A percentile compares a stretch with the other conserved stretches of the same genome.
phyloP scores from a whole-genome alignment of 2,329 filamentous ascomycete species.

The Sordariomycetes sp. region DNA sequence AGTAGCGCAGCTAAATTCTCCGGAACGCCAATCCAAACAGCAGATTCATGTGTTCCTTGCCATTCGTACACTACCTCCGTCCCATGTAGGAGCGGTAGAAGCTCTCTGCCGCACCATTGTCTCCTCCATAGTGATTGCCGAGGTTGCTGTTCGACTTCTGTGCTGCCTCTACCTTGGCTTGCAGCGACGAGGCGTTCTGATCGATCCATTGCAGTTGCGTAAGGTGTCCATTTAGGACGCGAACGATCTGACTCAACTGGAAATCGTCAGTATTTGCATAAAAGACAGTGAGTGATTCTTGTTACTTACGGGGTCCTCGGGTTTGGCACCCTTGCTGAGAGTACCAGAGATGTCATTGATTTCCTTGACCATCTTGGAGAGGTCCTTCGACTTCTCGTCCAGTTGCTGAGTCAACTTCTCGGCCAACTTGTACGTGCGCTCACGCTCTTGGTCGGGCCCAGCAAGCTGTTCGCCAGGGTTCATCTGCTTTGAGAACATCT shows the following conservation, averaged over 20 bases:
- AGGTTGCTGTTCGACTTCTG: constrained; percentile 67
- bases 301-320: constrained; percentile 71
- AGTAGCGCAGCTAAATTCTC: constrained; percentile 7
- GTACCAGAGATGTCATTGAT: constrained; percentile 90
- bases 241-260: constrained; percentile 88
- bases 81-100: constrained; percentile 88
- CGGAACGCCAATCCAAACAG: constrained; percentile 5
- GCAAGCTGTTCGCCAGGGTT: constrained; percentile 67
- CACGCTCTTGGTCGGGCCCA: constrained; percentile 89
- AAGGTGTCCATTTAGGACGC: constrained; percentile 88
- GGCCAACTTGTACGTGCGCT: constrained; percentile 90
- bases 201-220: constrained; percentile 92
- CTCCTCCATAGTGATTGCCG: constrained; percentile 46
- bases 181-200: constrained; percentile 68
- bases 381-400: constrained; percentile 87
- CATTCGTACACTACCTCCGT: constrained; percentile 54
- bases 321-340: constrained; percentile 80
- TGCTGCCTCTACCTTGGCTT: constrained; percentile 72
- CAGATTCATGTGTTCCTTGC: no score
- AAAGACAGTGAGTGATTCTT: constrained; percentile 7
- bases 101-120: constrained; percentile 70
- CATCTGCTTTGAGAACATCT: constrained; percentile 73
- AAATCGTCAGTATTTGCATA: constrained; percentile 11
- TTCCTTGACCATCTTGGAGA: constrained; percentile 95
- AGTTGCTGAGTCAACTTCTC: constrained; percentile 87